A percentile compares a stretch with the other conserved stretches of the same genome.
Conservation (phyloP, 768 basidiomycete genomes). For the Auriscalpium orientale region DNA sequence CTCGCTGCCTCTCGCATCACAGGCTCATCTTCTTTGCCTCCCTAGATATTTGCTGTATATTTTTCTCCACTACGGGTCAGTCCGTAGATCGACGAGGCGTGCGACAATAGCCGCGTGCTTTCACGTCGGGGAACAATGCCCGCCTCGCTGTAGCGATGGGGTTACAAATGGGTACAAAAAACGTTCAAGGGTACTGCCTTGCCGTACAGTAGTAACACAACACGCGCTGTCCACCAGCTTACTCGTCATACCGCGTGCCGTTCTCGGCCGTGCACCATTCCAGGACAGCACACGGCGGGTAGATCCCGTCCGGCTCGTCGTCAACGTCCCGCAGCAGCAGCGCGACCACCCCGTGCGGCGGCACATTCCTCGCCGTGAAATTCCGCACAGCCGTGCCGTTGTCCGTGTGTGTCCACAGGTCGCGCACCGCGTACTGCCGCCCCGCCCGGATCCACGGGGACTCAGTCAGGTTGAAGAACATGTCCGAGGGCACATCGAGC, state of each 20-base stretch:
- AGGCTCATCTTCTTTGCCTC: no score
- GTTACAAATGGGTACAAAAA: background rate
- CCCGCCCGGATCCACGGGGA: conserved; percentile 18
- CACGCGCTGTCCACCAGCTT: background rate
- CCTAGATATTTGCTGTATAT: no score
- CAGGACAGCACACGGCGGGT: conserved; percentile 11
- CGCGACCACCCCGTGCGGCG: conserved; percentile 17
- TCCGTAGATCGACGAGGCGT: no score
- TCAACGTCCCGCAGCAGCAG: conserved; percentile 16
- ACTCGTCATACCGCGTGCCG: conserved; percentile 7
- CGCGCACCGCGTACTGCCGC: conserved; percentile 16
- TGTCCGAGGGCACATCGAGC: conserved; percentile 7
- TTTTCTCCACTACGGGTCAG: no score
- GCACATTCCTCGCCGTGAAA: conserved; percentile 12
- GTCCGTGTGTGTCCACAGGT: conserved; percentile 18
- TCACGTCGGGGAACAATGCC: no score
- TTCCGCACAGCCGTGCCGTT: conserved; percentile 16
- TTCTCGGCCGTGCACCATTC: conserved; percentile 14
- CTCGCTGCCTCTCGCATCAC: no score
- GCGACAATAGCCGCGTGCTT: no score
- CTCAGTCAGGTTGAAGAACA: conserved; percentile 18
- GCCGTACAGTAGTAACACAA: no score
- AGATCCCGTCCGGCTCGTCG: conserved; percentile 13
- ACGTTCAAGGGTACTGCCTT: background rate
- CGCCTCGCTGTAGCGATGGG: no score